Conservation (phyloP, 805 yeast species). For the Pichia heedii region DNA sequence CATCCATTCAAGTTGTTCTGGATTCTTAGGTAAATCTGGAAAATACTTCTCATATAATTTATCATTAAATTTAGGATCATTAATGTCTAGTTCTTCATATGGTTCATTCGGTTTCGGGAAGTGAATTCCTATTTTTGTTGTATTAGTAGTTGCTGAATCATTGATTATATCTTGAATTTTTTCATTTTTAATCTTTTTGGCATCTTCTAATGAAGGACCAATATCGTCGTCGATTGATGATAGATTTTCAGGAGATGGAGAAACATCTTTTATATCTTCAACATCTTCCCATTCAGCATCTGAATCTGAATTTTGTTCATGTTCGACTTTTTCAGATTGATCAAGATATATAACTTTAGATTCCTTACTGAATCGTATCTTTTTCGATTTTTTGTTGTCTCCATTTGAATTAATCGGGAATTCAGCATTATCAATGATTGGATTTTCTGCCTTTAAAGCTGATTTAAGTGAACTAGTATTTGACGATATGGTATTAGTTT, state of each 20-base stretch:
- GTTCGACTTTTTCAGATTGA: conserved; percentile 6
- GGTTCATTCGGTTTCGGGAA: conserved; percentile 47
- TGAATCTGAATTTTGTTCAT: neutral
- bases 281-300: conserved; percentile 42
- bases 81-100: conserved; percentile 37
- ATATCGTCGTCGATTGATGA: conserved; percentile 5
- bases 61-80: conserved; percentile 71
- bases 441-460: conserved; percentile 14
- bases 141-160: conserved; percentile 21
- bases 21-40: conserved; percentile 83
- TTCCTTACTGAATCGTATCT: conserved; percentile 25
- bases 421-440: too few relatives aligned
- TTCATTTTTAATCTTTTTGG: conserved; percentile 26
- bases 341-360: conserved; percentile 25
- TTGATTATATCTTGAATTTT: conserved; percentile 29
- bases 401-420: neutral
- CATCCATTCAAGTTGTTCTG: conserved; percentile 88
- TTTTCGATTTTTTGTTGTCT: conserved; percentile 20
- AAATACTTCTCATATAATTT: conserved; percentile 77
- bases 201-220: conserved; percentile 41
- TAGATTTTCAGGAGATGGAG: conserved; percentile 8
- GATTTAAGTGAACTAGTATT: conserved; percentile 8
- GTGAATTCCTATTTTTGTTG: too few relatives aligned
- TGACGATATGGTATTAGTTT: conserved; percentile 6
- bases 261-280: conserved; percentile 38